A percentile compares a stretch with the other conserved stretches of the same genome.
Evolutionary conservation across 140 eudicot species (phyloP).

Genomic region (Senecio squalidus): DNA sequence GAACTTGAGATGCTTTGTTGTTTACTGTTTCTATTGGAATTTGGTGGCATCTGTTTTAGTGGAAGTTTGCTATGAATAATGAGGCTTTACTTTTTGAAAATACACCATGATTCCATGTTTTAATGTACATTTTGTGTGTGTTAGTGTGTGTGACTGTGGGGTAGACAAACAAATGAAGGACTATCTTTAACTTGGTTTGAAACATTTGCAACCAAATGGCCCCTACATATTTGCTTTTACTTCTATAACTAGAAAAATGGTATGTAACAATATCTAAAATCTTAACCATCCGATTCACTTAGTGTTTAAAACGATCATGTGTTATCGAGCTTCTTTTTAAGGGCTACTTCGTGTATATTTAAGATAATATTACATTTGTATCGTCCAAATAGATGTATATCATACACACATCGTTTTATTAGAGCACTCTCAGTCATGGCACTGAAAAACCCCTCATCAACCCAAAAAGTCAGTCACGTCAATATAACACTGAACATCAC

Average conservation of each 20-base stretch:
- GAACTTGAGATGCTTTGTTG: not conserved
- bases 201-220: slow-evolving; percentile 23
- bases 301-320: not conserved
- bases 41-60: slow-evolving; percentile 31
- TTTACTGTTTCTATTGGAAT: slow-evolving; percentile 15
- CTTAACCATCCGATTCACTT: too few species aligned
- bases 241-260: slow-evolving; percentile 19
- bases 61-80: slow-evolving; percentile 27
- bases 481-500: too few species aligned
- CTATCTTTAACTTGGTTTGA: slow-evolving; percentile 14
- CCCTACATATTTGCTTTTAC: slow-evolving; percentile 17
- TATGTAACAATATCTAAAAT: slow-evolving; percentile 12
- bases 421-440: too few species aligned
- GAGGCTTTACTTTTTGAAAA: slow-evolving; percentile 35
- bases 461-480: too few species aligned
- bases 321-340: not conserved
- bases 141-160: slow-evolving; percentile 26
- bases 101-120: slow-evolving; percentile 26
- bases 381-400: too few species aligned
- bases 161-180: slow-evolving; percentile 25
- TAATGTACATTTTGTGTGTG: slow-evolving; percentile 26
- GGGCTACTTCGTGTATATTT: not conserved
- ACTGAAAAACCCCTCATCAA: too few species aligned
- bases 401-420: slow-evolving; percentile 13
- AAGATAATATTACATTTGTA: not conserved